These are phyloP conservation scores for Penicillium sp. DNA, from an alignment of 2,329 filamentous ascomycete species.

Conservation along the genomic window DNA sequence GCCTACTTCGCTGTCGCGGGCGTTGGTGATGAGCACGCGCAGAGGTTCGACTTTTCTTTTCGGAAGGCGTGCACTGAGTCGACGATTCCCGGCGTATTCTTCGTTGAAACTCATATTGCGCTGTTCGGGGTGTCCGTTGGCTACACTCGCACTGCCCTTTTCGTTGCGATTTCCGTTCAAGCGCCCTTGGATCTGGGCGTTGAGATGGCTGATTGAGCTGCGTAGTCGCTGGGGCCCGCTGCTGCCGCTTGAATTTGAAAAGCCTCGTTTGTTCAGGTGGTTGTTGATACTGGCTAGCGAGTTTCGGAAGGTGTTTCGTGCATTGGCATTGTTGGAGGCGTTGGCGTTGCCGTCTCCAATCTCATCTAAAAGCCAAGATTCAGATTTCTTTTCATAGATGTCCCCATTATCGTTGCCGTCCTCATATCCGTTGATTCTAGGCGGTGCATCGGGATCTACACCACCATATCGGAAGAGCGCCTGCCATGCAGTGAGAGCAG, in stretches of 20 bases:
- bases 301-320: not conserved
- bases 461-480: slow-evolving; percentile 39
- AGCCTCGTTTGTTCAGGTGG: not conserved
- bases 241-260: not conserved
- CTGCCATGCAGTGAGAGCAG: slow-evolving; percentile 44
- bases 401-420: slow-evolving; percentile 1
- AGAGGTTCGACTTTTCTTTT: slow-evolving; percentile 14
- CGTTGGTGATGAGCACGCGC: slow-evolving; percentile 41
- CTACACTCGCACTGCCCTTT: not conserved
- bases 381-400: not conserved
- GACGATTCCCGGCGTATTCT: not conserved
- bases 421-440: not conserved
- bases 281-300: not conserved
- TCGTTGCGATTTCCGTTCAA: slow-evolving; percentile 4
- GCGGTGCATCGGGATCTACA: slow-evolving; percentile 27
- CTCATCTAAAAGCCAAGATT: not conserved
- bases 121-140: not conserved
- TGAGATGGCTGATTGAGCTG: not conserved
- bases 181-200: not conserved
- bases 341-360: not conserved
- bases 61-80: not conserved
- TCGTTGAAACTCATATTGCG: not conserved
- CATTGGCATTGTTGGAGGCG: not conserved
- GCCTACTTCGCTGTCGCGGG: slow-evolving; percentile 37
- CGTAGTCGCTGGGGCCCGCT: not conserved